These are phyloP conservation scores for Apiospora rasikravindrae DNA, from an alignment of 2,329 filamentous ascomycete genomes.

Conservation along the genomic window DNA sequence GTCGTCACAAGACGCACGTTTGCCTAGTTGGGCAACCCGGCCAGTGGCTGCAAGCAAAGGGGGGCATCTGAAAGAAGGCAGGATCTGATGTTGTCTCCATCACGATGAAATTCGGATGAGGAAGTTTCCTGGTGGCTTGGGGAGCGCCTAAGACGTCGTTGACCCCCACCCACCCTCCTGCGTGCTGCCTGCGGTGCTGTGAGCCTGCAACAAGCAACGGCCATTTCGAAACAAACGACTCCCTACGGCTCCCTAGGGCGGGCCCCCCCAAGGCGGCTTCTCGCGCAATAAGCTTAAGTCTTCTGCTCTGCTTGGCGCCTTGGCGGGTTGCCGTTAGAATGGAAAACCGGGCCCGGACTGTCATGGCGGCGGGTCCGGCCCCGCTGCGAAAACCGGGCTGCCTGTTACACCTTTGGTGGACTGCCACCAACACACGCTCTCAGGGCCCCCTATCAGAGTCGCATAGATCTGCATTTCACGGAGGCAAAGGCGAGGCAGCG, in stretches of 20 bases:
- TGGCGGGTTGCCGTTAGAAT: constrained; percentile 10
- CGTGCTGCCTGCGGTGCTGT: too few relatives aligned
- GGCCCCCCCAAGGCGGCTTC: neutral
- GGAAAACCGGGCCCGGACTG: constrained; percentile 2
- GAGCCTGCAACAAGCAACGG: neutral
- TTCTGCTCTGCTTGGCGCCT: neutral
- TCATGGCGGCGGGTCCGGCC: constrained; percentile 6
- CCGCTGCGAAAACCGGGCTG: neutral
- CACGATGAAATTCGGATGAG: constrained; percentile 13
- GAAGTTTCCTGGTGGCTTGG: constrained; percentile 8
- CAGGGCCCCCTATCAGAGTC: neutral
- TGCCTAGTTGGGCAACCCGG: too few relatives aligned
- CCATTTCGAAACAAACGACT: constrained; percentile 6
- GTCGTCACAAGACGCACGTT: neutral
- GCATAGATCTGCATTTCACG: neutral
- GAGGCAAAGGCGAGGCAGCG: neutral
- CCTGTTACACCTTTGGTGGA: constrained; percentile 10
- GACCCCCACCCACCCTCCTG: neutral
- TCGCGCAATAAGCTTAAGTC: constrained; percentile 13
- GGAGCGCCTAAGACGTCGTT: neutral
- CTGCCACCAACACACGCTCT: neutral
- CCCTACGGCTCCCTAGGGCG: neutral
- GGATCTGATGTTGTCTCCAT: neutral
- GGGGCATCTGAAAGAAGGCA: neutral
- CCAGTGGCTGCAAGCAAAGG: neutral